These are phyloP conservation scores for Rhynchosporium agropyri DNA, from an alignment of 2,329 filamentous ascomycete species.

Conservation along the genomic window DNA sequence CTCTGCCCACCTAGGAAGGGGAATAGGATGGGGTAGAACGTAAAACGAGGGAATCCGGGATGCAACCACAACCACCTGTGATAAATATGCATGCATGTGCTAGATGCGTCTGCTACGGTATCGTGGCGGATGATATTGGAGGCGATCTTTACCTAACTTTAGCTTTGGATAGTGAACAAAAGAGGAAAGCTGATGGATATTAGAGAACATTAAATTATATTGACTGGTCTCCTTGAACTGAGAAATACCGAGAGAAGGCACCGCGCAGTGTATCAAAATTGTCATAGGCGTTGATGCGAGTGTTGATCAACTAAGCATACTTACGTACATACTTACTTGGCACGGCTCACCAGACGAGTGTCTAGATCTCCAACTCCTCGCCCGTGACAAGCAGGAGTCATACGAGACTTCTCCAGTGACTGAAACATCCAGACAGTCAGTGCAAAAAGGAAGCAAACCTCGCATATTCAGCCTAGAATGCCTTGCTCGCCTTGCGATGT, in stretches of 20 bases:
- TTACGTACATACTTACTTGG: too few relatives aligned
- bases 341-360: too few relatives aligned
- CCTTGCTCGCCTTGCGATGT: conserved; percentile 5
- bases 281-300: too few relatives aligned
- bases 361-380: too few relatives aligned
- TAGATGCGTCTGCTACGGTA: background rate
- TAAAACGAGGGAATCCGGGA: background rate
- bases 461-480: background rate
- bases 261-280: too few relatives aligned
- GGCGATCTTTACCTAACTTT: conserved; percentile 2
- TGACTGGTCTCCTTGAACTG: too few relatives aligned
- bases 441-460: background rate
- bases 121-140: conserved; percentile 5
- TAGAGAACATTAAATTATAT: too few relatives aligned
- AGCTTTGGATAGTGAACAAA: background rate
- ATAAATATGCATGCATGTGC: background rate
- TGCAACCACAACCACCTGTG: background rate
- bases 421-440: background rate
- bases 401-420: background rate
- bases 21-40: background rate
- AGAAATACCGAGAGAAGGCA: too few relatives aligned
- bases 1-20: background rate
- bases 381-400: too few relatives aligned
- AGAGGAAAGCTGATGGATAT: too few relatives aligned
- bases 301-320: too few relatives aligned